Evolutionary conservation across 2,329 filamentous ascomycete genomes (phyloP).

Genomic region (Tolypocladium guangdongense): DNA sequence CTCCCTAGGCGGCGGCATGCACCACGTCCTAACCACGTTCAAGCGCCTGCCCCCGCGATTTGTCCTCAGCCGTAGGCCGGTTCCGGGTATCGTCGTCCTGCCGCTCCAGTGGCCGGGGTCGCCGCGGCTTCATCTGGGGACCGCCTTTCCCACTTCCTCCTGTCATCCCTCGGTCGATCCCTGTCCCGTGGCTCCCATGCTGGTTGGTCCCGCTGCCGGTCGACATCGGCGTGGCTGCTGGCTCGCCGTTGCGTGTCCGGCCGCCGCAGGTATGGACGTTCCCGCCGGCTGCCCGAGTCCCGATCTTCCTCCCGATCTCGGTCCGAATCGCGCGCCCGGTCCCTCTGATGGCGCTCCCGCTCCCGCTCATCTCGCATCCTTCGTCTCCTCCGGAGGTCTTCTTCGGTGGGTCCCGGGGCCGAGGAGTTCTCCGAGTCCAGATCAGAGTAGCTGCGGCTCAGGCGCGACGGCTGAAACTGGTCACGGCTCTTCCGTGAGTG

Average conservation of each 20-base stretch:
- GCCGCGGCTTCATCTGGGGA: slow-evolving; percentile 18
- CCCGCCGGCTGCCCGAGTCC: slow-evolving; percentile 18
- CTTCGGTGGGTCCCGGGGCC: slow-evolving; percentile 21
- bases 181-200: slow-evolving; percentile 21
- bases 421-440: slow-evolving; percentile 24
- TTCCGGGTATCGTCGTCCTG: slow-evolving; percentile 28
- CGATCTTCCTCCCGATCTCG: slow-evolving; percentile 21
- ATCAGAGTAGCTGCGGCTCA: slow-evolving; percentile 32
- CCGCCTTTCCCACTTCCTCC: slow-evolving; percentile 25
- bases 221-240: slow-evolving; percentile 39
- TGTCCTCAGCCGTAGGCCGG: slow-evolving; percentile 16
- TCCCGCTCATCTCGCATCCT: slow-evolving; percentile 16
- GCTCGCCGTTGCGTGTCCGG: slow-evolving; percentile 31
- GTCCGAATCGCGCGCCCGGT: slow-evolving; percentile 20
- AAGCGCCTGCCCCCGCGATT: not conserved
- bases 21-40: not conserved
- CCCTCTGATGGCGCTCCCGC: slow-evolving; percentile 21
- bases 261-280: slow-evolving; percentile 24
- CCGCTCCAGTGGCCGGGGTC: slow-evolving; percentile 21
- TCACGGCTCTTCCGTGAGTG: slow-evolving; percentile 29
- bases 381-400: slow-evolving; percentile 16
- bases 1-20: not conserved
- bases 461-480: slow-evolving; percentile 26
- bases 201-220: slow-evolving; percentile 26
- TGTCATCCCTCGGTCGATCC: slow-evolving; percentile 21